Evolutionary conservation across 139 green algal species (phyloP).

Genomic region (Chlamydomonas urium): DNA sequence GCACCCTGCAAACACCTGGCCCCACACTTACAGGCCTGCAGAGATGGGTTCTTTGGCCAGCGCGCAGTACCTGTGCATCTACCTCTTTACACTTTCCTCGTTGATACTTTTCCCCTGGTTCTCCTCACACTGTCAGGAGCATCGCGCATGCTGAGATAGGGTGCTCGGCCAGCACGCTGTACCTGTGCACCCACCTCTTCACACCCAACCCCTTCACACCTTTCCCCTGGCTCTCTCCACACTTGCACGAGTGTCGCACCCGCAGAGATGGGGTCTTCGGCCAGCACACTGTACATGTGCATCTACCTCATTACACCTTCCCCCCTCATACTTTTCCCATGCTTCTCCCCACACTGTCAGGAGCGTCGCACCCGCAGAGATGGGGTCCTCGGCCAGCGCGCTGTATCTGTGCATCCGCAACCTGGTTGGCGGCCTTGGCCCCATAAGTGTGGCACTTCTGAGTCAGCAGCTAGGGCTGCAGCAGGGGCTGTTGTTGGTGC

Average conservation of each 20-base stretch:
- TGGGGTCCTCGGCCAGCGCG: constrained; percentile 66
- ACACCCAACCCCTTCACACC: no score
- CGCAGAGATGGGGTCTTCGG: constrained; percentile 55
- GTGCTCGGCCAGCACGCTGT: no score
- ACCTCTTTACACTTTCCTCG: no score
- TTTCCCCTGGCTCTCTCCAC: neutral
- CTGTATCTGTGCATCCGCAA: constrained; percentile 83
- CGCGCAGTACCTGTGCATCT: no score
- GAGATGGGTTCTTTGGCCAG: no score
- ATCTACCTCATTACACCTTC: no score
- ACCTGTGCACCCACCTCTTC: no score
- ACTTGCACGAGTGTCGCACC: neutral
- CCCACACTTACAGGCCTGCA: no score
- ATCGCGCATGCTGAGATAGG: no score
- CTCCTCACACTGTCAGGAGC: neutral
- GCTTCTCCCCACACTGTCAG: constrained; percentile 13
- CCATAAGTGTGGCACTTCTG: constrained; percentile 53
- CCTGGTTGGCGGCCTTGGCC: constrained; percentile 70
- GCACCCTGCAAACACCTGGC: no score
- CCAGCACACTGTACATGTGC: constrained; percentile 73
- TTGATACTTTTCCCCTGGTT: neutral
- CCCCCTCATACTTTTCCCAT: no score
- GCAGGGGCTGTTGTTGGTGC: neutral
- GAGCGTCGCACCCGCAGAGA: constrained; percentile 25
- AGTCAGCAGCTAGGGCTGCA: neutral